These are phyloP conservation scores for Claviceps monticola DNA, from an alignment of 2,329 filamentous ascomycete species.

Conservation along the genomic window DNA sequence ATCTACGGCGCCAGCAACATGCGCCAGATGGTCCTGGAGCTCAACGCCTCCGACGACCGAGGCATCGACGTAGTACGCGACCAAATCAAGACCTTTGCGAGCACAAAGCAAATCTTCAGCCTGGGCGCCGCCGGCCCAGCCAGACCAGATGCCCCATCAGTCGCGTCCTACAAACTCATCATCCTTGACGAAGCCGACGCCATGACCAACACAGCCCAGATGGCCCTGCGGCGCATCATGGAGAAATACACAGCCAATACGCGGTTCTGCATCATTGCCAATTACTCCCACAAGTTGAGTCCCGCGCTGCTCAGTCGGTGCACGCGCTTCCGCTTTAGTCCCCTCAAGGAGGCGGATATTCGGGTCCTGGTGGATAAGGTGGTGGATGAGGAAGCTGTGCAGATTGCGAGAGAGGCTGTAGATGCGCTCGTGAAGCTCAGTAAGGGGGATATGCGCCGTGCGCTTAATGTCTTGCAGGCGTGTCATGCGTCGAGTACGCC, in stretches of 20 bases:
- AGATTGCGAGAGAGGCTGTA: conserved; percentile 67
- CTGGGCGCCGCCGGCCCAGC: conserved; percentile 43
- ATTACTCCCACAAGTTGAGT: conserved; percentile 96
- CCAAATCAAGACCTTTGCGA: conserved; percentile 98
- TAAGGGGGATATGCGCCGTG: conserved; percentile 91
- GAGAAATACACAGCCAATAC: conserved; percentile 98
- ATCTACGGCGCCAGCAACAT: conserved; percentile 90
- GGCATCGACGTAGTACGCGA: conserved; percentile 96
- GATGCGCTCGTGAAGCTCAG: conserved; percentile 76
- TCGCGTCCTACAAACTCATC: conserved; percentile 69
- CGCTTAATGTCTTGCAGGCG: conserved; percentile 88
- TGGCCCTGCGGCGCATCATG: conserved; percentile 95
- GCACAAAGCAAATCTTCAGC: conserved; percentile 91
- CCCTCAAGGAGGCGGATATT: conserved; percentile 80
- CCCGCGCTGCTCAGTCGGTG: conserved; percentile 85
- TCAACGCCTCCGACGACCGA: conserved; percentile 93
- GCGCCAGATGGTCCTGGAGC: conserved; percentile 95
- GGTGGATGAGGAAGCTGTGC: conserved; percentile 72
- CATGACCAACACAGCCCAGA: conserved; percentile 98
- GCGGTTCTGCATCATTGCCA: conserved; percentile 94
- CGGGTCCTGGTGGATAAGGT: conserved; percentile 76
- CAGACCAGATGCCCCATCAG: not conserved
- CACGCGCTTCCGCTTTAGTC: conserved; percentile 89
- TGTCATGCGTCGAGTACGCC: conserved; percentile 87
- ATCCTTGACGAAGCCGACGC: conserved; percentile 98